Percentiles rank a stretch among this genome's conserved stretches.
Conservation (phyloP, 179 eudicot genomes). For the Vitellaria paradoxa region DNA sequence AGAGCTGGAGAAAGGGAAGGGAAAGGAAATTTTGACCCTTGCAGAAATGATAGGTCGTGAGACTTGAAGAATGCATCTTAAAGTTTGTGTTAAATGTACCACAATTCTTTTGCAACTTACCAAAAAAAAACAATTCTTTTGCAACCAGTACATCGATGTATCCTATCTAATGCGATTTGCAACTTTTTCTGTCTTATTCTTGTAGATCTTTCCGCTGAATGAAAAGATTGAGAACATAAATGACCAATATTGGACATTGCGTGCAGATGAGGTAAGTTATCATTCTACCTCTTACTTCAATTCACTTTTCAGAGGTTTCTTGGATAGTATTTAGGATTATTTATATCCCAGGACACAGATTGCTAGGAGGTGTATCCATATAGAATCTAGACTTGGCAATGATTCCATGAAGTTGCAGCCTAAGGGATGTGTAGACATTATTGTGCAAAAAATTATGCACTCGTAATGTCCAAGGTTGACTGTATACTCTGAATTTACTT, state of each 20-base stretch:
- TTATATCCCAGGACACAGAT: background rate
- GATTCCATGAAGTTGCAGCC: background rate
- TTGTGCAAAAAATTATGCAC: background rate
- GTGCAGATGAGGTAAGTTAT: conserved; percentile 80
- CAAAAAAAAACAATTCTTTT: background rate
- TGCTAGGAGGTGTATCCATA: background rate
- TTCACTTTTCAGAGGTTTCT: background rate
- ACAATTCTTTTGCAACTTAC: background rate
- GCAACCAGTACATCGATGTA: background rate
- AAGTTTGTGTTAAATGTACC: background rate
- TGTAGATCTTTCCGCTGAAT: conserved; percentile 66
- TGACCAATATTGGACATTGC: conserved; percentile 87
- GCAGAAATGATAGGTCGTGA: background rate
- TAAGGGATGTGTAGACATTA: background rate
- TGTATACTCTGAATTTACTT: background rate
- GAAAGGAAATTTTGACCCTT: background rate
- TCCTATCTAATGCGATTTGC: background rate
- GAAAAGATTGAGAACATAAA: conserved; percentile 87
- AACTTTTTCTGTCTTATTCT: background rate
- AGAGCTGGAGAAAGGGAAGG: background rate
- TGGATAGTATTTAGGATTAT: background rate
- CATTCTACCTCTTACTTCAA: background rate
- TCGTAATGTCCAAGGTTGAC: background rate
- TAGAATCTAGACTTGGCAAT: background rate
- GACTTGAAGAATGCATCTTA: background rate